phyloP scores from a whole-genome alignment of 768 basidiomycete species.

The Lyophyllum semitale region DNA sequence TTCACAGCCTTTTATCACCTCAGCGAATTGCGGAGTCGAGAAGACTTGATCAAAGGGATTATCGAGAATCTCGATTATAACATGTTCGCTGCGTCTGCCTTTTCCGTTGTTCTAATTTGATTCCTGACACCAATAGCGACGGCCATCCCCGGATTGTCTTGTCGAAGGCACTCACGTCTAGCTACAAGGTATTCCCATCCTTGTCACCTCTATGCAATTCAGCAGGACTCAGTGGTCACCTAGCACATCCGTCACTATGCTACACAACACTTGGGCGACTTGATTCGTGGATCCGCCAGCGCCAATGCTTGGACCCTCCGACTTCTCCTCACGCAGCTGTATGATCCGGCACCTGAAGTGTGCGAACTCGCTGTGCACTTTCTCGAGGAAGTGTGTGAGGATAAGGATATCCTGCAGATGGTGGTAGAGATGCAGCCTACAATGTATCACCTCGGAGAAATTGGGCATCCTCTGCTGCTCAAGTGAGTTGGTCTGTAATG shows the following conservation, averaged over 20 bases:
- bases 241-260: slow-evolving; percentile 89
- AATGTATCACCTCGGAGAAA: slow-evolving; percentile 92
- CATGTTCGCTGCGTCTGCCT: slow-evolving; percentile 53
- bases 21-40: slow-evolving; percentile 86
- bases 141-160: slow-evolving; percentile 93
- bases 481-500: slow-evolving; percentile 53
- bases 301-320: slow-evolving; percentile 88
- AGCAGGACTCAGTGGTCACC: background rate
- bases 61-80: slow-evolving; percentile 92
- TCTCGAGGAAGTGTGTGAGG: slow-evolving; percentile 88
- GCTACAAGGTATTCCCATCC: slow-evolving; percentile 64
- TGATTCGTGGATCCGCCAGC: slow-evolving; percentile 66
- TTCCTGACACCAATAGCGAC: slow-evolving; percentile 54
- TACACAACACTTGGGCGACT: slow-evolving; percentile 80
- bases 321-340: slow-evolving; percentile 91
- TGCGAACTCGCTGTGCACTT: slow-evolving; percentile 88
- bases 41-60: slow-evolving; percentile 89
- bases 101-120: slow-evolving; percentile 7
- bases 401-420: slow-evolving; percentile 78
- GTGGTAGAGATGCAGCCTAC: slow-evolving; percentile 95
- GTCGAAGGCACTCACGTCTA: slow-evolving; percentile 93
- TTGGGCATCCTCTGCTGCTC: slow-evolving; percentile 84
- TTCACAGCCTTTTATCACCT: slow-evolving; percentile 97
- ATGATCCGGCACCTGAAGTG: slow-evolving; percentile 89
- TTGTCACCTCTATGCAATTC: background rate